phyloP scores from a whole-genome alignment of 2,329 filamentous ascomycete genomes.

The Diaporthe aspalathi region DNA sequence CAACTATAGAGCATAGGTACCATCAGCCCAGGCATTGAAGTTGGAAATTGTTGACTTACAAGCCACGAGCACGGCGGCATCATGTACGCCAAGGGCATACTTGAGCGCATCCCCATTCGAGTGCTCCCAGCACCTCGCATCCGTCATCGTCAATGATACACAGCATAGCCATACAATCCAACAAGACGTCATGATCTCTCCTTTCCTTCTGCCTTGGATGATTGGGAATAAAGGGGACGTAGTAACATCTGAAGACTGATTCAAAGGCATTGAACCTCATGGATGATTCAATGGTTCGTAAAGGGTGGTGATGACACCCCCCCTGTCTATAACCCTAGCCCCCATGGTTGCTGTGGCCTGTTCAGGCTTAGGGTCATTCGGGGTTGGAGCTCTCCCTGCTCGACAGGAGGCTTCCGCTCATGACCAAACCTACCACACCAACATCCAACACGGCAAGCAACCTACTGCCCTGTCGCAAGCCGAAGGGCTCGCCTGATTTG shows the following conservation, averaged over 20 bases:
- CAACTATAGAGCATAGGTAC: slow-evolving; percentile 23
- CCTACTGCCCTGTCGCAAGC: background rate
- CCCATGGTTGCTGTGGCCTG: background rate
- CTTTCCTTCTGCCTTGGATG: background rate
- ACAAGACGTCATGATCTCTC: slow-evolving; percentile 2
- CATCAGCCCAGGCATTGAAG: background rate
- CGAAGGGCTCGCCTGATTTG: background rate
- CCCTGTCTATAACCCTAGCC: slow-evolving; percentile 25
- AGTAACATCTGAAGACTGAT: background rate
- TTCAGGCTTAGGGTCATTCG: slow-evolving; percentile 17
- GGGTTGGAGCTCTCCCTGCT: background rate
- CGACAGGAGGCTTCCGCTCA: background rate
- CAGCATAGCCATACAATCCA: background rate
- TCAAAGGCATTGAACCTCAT: slow-evolving; percentile 16
- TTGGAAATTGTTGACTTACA: slow-evolving; percentile 32
- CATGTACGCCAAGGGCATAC: slow-evolving; percentile 25
- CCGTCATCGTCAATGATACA: background rate
- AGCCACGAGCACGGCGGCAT: slow-evolving; percentile 36
- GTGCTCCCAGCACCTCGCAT: slow-evolving; percentile 24
- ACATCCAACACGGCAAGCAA: background rate
- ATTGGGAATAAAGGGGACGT: background rate
- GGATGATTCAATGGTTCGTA: background rate
- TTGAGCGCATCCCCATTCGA: slow-evolving; percentile 10
- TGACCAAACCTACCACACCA: background rate
- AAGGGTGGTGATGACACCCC: background rate